These are phyloP conservation scores for Pachysandra terminalis DNA, from an alignment of 164 flowering plant genomes.

Conservation along the genomic window DNA sequence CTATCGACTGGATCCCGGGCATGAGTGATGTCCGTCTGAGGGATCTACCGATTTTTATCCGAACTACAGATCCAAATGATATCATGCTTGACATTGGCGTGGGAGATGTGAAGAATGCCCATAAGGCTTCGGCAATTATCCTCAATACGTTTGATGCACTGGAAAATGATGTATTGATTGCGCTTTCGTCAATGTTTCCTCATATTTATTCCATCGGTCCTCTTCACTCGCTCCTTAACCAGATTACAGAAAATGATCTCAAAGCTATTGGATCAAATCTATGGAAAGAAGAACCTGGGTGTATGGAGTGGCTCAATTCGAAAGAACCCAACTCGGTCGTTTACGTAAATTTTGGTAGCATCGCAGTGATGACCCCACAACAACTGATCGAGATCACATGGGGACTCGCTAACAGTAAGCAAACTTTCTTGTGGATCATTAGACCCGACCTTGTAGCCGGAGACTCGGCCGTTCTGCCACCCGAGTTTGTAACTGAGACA, in stretches of 20 bases:
- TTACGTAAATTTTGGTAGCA: constrained; percentile 41
- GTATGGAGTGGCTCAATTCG: constrained; percentile 34
- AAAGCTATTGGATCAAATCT: constrained; percentile 29
- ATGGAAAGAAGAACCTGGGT: constrained; percentile 35
- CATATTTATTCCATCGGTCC: constrained; percentile 41
- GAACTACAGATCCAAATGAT: constrained; percentile 35
- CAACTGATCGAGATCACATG: constrained; percentile 39
- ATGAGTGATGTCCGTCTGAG: constrained; percentile 23
- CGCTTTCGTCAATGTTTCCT: constrained; percentile 18
- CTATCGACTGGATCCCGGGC: constrained; percentile 28
- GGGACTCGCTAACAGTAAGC: constrained; percentile 39
- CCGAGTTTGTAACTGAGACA: constrained; percentile 11
- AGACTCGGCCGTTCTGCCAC: constrained; percentile 14
- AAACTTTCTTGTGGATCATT: constrained; percentile 46
- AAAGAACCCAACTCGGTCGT: constrained; percentile 26
- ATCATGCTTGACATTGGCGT: constrained; percentile 28
- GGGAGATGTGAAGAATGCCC: constrained; percentile 2
- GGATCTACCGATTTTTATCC: constrained; percentile 23
- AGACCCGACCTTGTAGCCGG: constrained; percentile 50
- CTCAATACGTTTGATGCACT: constrained; percentile 38
- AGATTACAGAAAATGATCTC: not conserved
- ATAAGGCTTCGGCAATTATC: constrained; percentile 26
- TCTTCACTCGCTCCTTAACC: constrained; percentile 21
- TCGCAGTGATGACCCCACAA: constrained; percentile 23
- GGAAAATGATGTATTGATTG: constrained; percentile 25